Base-by-base conservation (phyloP, 805 yeast genomes). In the Kodamaea nitidulidarum region DNA sequence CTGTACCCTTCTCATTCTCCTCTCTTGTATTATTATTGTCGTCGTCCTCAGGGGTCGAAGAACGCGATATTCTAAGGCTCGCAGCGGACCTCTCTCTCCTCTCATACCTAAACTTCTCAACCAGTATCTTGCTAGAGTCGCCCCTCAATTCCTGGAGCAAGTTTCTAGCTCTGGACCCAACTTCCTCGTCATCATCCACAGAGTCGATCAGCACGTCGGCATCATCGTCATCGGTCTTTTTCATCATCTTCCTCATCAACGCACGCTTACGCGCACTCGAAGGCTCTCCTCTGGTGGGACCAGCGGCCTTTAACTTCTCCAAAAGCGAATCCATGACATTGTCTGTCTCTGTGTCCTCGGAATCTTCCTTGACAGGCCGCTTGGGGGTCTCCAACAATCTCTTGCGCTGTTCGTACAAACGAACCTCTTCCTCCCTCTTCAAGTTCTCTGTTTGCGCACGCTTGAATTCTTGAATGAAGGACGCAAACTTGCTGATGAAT, bases 301-400 rank as follows among this genome's bases (percentile, higher is more conserved):
- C 95, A 0, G 93, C 86, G 12, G 90, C 88, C 54, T 88, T 83
- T 53, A 93, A 73, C 54, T 84, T 87, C 57, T 88, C 95, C 42
- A 93, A 71, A 35, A 93, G 68, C 25, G 83, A 77, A 58, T 93
- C 98, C 84, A 93, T 88, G 30, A 88, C 84, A 35, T 71, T 68
- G 14, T 58, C 65, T 12, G 63, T 80, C 20, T 65, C 70, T 14
- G 62, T 71, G 0, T 56, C 63, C 27, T 51, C 60, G 11, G 53
- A 54, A 20, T 62, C 67, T 12, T 45, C 47, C 36, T 46, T 48
- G 11, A 35, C 38, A 15, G 48, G 43, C 41, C 57, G 62, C 58
- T 63, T 55, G 21, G 75, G 73, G 14, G 70, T 66, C 46, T 77
- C 82, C 32, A 81, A 56, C 46, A 78, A 61, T 49, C 74, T 74